Percentiles rank a stretch among this genome's conserved stretches.
Evolutionary conservation across 805 yeast species (phyloP).

Genomic region (Candida schatavii): DNA sequence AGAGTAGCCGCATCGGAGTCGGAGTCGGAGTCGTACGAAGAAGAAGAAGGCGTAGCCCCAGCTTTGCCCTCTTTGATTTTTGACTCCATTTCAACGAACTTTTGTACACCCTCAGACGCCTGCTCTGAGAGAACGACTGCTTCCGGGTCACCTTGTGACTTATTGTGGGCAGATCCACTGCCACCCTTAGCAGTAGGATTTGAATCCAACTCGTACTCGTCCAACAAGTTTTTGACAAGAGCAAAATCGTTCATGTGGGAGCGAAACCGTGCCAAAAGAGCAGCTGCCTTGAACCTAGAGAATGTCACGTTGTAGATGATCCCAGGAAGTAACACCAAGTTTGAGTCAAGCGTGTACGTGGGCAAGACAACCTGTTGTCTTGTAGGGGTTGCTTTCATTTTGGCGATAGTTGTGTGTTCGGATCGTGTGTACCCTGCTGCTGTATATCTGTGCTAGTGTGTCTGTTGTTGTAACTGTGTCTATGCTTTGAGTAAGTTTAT

Average conservation of each 20-base stretch:
- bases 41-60: background rate
- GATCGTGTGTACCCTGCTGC: no score
- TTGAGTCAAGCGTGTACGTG: constrained; percentile 39
- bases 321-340: constrained; percentile 57
- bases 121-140: constrained; percentile 26
- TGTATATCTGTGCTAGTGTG: no score
- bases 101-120: constrained; percentile 29
- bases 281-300: constrained; percentile 44
- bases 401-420: no score
- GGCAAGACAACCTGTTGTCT: constrained; percentile 31
- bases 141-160: constrained; percentile 7
- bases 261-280: constrained; percentile 43
- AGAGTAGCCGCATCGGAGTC: constrained; percentile 1
- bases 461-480: no score
- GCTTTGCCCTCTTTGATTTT: constrained; percentile 2
- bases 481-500: no score
- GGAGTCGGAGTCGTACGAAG: constrained; percentile 1
- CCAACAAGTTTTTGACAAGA: constrained; percentile 27
- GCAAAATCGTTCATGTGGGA: constrained; percentile 24
- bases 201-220: constrained; percentile 33
- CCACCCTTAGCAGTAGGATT: constrained; percentile 1
- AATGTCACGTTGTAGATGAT: constrained; percentile 59
- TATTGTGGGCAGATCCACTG: constrained; percentile 11
- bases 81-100: constrained; percentile 18
- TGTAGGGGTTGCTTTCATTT: background rate